Base-by-base conservation (phyloP, 2,329 filamentous ascomycete genomes). In the Pestalotiopsis sp. region DNA sequence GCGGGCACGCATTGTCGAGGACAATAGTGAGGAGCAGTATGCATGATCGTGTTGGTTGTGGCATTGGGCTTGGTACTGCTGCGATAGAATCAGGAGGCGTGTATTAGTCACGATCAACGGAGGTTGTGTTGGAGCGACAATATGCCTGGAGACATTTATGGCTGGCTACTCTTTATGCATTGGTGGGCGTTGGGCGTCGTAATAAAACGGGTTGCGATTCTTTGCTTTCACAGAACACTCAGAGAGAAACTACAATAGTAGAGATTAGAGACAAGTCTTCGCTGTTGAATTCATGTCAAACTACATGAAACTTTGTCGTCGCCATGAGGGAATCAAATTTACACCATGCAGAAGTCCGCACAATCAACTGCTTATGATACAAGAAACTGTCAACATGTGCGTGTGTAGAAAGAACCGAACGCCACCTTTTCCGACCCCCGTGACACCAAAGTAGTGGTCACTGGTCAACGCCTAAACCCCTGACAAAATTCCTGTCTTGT, bases 1-100 rank as follows among this genome's bases (percentile, higher is more conserved):
- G 59, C 89, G 84, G 73, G 94, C 94, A 11, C 87, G 86, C 71
- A 84, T 97, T 20, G 77, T 93, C n/a, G 90, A 92, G 72, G 86
- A 85, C 58, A 86, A 84, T 0, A 86, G 84, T 36, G 70, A 68
- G 17, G 64, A 41, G 31, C 31, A 36, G 64, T 38, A 11, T 25
- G 36, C 57, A 13, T 59, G 3, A 59, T 59, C 3, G 25, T 27
- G 6, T 7, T 20, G 14, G 45, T 17, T 12, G 3, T 17, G 25
- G 11, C 12, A 59, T 27, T 13, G 25, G 23, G 9, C 4, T 58
- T 59, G 6, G 20, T 6, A 52, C 17, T n/a, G n/a, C 7, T 17
- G 45, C 45, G 9, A 9, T n/a, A 9, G 20, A 23, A n/a, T n/a
- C n/a, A 9, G 14, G 9, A n/a, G n/a, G 14, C 4, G n/a, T n/a